Evolutionary conservation across 495 filamentous ascomycete species (phyloP), one percentile per base, ranked within the genome.

Genomic region (Annulohypoxylon bovei): DNA sequence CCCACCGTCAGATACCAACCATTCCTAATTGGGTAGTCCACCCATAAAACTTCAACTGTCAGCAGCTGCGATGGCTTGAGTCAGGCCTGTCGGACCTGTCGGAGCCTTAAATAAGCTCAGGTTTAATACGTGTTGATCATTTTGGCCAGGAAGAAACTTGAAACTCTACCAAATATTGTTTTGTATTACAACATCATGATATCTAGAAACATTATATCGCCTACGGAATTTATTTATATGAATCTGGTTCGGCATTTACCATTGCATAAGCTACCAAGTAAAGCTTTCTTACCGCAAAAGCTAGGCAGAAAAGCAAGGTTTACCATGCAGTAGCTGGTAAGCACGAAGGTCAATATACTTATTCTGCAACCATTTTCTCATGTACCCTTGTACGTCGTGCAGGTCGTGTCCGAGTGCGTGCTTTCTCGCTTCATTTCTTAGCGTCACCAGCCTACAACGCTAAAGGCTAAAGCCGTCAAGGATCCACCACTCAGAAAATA

Each of bases 351-450:
- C 20, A 33, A 62, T 57, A 14, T 57, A 16, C 53, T 32, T 54
- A n/a, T 54, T 64, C 44, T 25, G 52, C 62, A 23, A 56, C 55
- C 42, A 59, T 62, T 44, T 30, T 57, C 52, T 44, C 40, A 30
- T 35, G 44, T 50, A 50, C 46, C 56, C 52, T 50, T 47, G 53
- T 47, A 70, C 61, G 22, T 60, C 12, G 32, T 58, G 54, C 39
- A 50, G 52, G 20, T 22, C 50, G 40, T 18, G 23, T 67, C 52
- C 28, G 28, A 62, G 54, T 68, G 64, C 64, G 58, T 59, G 52
- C 59, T 64, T 68, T 72, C 64, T 68, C 70, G 70, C 70, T 72
- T 68, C 64, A 47, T 72, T 56, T 44, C 53, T 44, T 64, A 59
- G 68, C 39, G 58, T 44, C 40, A 55, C 44, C 30, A 52, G 14